Evolutionary conservation across 1,284 basidiomycete species (phyloP).

Genomic region (Ustilago hordei): DNA sequence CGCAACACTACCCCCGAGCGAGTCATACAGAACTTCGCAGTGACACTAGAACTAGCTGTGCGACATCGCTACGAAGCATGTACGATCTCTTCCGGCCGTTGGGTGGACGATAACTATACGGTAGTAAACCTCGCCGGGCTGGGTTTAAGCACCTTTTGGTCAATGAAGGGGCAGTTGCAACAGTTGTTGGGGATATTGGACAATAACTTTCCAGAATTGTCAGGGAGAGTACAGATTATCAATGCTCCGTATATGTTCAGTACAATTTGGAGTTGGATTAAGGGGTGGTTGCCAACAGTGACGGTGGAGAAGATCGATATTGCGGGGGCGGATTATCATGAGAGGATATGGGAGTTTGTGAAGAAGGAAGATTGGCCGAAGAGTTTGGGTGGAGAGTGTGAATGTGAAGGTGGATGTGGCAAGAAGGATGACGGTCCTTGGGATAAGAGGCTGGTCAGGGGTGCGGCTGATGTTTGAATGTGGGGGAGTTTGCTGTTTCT

Average conservation of each 20-base stretch:
- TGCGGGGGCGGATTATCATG: constrained; percentile 54
- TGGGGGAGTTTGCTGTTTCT: background rate
- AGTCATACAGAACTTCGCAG: constrained; percentile 65
- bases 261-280: constrained; percentile 65
- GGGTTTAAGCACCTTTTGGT: constrained; percentile 64
- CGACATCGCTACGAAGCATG: constrained; percentile 61
- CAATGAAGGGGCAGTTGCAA: constrained; percentile 65
- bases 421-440: constrained; percentile 60
- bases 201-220: constrained; percentile 66
- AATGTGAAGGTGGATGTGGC: constrained; percentile 52
- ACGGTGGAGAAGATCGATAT: constrained; percentile 68
- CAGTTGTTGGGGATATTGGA: constrained; percentile 60
- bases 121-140: constrained; percentile 64
- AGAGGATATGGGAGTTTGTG: constrained; percentile 54
- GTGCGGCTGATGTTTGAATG: constrained; percentile 15
- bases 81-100: constrained; percentile 37
- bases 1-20: constrained; percentile 58
- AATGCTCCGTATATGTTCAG: constrained; percentile 65
- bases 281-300: constrained; percentile 63
- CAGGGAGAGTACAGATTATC: constrained; percentile 67
- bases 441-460: constrained; percentile 41
- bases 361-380: constrained; percentile 58
- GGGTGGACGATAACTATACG: constrained; percentile 68
- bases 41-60: constrained; percentile 64
- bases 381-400: constrained; percentile 60